phyloP scores from a whole-genome alignment of 306 rosid genomes.

The Arachis stenosperma region DNA sequence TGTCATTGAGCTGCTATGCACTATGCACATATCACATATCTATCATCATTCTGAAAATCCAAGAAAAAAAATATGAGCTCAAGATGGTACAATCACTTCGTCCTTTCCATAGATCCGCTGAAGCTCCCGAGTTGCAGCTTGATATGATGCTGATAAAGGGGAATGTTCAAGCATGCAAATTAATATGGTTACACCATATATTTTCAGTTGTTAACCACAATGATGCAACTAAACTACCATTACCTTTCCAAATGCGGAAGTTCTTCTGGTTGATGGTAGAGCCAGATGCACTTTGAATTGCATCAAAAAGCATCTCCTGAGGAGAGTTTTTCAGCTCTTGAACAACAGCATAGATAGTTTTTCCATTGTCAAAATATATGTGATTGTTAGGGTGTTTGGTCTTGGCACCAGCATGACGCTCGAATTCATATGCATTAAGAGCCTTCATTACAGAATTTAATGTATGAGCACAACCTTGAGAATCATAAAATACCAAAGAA shows the following conservation, averaged over 20 bases:
- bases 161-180: background rate
- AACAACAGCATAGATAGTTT: constrained; percentile 89
- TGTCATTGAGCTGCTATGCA: constrained; percentile 43
- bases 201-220: background rate
- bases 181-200: background rate
- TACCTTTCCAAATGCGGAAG: constrained; percentile 90
- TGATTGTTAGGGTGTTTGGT: constrained; percentile 97
- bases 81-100: constrained; percentile 64
- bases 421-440: constrained; percentile 93
- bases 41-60: constrained; percentile 39
- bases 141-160: constrained; percentile 72
- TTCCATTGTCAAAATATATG: constrained; percentile 91
- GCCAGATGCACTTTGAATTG: constrained; percentile 82
- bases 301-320: constrained; percentile 86
- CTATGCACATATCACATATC: constrained; percentile 51
- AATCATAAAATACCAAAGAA: constrained; percentile 25
- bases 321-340: constrained; percentile 95
- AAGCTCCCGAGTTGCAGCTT: constrained; percentile 95
- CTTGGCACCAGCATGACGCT: constrained; percentile 94
- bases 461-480: constrained; percentile 35
- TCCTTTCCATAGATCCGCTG: constrained; percentile 96
- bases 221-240: constrained; percentile 21
- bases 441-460: constrained; percentile 63
- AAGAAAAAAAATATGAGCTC: constrained; percentile 43
- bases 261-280: constrained; percentile 83